Percentiles rank a stretch among this genome's conserved stretches.
Conservation (phyloP, 495 filamentous ascomycete species). For the Podospora pseudopauciseta region DNA sequence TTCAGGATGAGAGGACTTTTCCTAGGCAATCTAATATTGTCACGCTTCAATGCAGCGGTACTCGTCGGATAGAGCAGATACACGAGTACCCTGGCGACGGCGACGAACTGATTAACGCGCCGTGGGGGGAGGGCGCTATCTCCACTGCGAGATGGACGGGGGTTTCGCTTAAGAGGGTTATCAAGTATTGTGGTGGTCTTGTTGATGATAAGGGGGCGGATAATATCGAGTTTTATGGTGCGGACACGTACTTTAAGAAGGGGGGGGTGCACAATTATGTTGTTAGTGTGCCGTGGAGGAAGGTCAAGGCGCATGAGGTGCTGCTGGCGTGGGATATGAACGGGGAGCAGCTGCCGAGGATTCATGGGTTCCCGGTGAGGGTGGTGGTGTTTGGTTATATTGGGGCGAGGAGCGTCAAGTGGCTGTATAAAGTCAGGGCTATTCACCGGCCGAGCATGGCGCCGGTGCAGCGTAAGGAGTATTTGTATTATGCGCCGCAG, state of each 20-base stretch:
- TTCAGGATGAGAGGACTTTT: conserved; percentile 55
- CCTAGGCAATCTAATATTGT: conserved; percentile 52
- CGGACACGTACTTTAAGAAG: conserved; percentile 66
- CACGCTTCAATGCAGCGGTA: conserved; percentile 67
- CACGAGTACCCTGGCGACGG: conserved; percentile 59
- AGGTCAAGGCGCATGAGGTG: conserved; percentile 63
- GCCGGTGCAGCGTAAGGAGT: conserved; percentile 51
- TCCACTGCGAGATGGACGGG: conserved; percentile 61
- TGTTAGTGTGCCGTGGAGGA: conserved; percentile 60
- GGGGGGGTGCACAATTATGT: conserved; percentile 59
- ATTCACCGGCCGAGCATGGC: conserved; percentile 41
- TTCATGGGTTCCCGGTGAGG: conserved; percentile 62
- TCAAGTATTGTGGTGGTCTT: conserved; percentile 63
- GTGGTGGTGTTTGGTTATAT: conserved; percentile 63
- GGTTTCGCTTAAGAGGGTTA: conserved; percentile 60
- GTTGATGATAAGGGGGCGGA: conserved; percentile 41
- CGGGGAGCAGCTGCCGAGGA: conserved; percentile 58
- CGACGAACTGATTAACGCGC: conserved; percentile 65
- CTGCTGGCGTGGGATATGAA: conserved; percentile 72
- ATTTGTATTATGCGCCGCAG: conserved; percentile 58
- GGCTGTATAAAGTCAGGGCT: conserved; percentile 54
- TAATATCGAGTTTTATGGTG: conserved; percentile 63
- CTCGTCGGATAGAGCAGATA: conserved; percentile 65
- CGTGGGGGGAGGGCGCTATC: conserved; percentile 66
- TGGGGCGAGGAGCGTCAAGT: conserved; percentile 55